Base-by-base conservation (phyloP, 192 early-diverging fungal genomes). In the Ambispora gerdemannii region DNA sequence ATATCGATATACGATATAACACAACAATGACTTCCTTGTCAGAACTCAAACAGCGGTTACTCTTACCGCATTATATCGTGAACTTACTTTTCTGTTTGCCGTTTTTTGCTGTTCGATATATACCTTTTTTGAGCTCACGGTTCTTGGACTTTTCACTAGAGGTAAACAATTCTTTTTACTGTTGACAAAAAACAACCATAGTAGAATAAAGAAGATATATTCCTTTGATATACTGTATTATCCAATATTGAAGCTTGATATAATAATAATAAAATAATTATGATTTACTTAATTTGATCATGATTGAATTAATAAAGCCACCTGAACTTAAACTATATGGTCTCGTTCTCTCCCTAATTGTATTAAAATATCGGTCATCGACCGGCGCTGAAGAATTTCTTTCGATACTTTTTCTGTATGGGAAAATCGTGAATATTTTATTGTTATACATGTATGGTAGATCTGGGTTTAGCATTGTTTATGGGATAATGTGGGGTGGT, bases 401-500 rank as follows among this genome's bases (percentile, higher is more conserved):
- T 36, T 70, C 67, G 22, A 58, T 70, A 58, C 6, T 33, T 8
- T 70, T 56, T 38, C 19, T 53, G 17, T 70, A 70, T 28, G 34
- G 52, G 17, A 70, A 70, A 43, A 22, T 70, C 17, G 53, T 58
- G 3, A 70, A 58, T 56, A 7, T 56, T 31, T 19, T 43, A 8
- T 52, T 70, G 53, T 70, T 70, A 27, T 70, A 70, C 51, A 24
- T 33, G 27, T 70, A 25, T 58, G 67, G 34, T 38, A 70, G 58
- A 58, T 56, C 53, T 28, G 13, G 25, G 7, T 53, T 25, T 33
- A 20, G 33, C 4, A n/a, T 36, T 19, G 0, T 56, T 25, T 70
- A 70, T 43, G 50, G 27, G 33, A 30, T 70, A n/a, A n/a, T 56
- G 11, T 55, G 51, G 67, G 24, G 51, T 36, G 52, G 67, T 70